Evolutionary conservation across 176 grass and related monocot genomes (phyloP), one percentile per base, ranked within the genome.

Genomic region (Luzula sylvatica): DNA sequence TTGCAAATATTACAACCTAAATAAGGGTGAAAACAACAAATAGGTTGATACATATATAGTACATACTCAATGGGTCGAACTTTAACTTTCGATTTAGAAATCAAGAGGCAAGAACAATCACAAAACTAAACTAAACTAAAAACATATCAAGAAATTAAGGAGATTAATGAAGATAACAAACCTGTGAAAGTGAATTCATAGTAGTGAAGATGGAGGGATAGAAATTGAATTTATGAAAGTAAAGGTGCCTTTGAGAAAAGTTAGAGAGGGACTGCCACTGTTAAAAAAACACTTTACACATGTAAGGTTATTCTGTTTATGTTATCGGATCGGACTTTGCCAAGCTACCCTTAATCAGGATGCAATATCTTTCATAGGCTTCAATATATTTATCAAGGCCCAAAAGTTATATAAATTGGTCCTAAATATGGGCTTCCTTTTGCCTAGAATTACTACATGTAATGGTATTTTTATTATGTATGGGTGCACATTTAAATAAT

Each of bases 161-260:
- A 62, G 15, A 62, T 23, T 12, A 43, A n/a, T 26, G 42, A 62
- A 47, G 41, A 44, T 11, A 16, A 8, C 14, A 46, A 55, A 63
- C 42, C 42, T 32, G 15, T 63, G 25, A 29, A 15, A 48, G 25
- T 47, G 24, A 62, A 29, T 46, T 22, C 14, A 62, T 40, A 17
- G 58, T 46, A 26, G 39, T 61, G 28, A 22, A 63, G 15, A 48
- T 28, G 3, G 2, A 30, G 26, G 24, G n/a, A 5, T 41, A n/a
- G 43, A 48, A 63, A 26, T 24, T 24, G 2, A 47, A 63, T 63
- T 63, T 48, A 20, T 38, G 42, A 48, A 63, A 63, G 58, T 61
- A 23, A 48, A 63, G 18, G 58, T 17, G 23, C 4, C 2, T 14
- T 48, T 20, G 19, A 27, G 24, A 63, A 63, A 63, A 63, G 24